phyloP scores from a whole-genome alignment of 1,284 basidiomycete species.

The Phlebopus sp. region DNA sequence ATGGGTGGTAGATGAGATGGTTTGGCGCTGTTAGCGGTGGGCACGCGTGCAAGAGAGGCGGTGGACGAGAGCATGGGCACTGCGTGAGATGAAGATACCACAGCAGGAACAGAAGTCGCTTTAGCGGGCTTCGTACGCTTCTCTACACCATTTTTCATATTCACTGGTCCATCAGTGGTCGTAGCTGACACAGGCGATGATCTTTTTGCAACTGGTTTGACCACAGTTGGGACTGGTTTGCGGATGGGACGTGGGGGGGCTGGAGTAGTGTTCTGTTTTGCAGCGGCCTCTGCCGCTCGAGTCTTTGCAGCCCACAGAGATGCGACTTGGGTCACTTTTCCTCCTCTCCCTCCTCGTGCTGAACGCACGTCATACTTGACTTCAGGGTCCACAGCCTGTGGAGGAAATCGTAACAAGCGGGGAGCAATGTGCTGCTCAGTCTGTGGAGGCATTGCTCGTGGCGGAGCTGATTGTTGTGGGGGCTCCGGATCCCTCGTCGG shows the following conservation, averaged over 20 bases:
- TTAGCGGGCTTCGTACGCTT: conserved; percentile 23
- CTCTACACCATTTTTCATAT: conserved; percentile 5
- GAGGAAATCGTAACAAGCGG: conserved; percentile 34
- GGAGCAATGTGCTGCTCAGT: conserved; percentile 10
- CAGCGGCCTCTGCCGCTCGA: conserved; percentile 3
- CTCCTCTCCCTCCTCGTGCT: conserved; percentile 75
- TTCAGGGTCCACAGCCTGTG: conserved; percentile 41
- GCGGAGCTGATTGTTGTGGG: background rate
- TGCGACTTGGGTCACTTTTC: conserved; percentile 70
- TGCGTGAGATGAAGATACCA: conserved; percentile 66
- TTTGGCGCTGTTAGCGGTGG: conserved; percentile 19
- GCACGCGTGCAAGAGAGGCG: conserved; percentile 63
- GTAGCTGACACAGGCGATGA: conserved; percentile 6
- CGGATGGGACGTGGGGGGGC: conserved; percentile 8
- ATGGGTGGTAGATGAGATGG: conserved; percentile 28
- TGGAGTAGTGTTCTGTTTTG: conserved; percentile 11
- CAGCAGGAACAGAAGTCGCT: conserved; percentile 53
- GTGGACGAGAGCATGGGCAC: conserved; percentile 68
- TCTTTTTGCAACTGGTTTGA: conserved; percentile 8
- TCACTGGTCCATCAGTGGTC: background rate
- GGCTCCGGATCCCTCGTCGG: conserved; percentile 14
- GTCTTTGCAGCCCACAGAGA: conserved; percentile 65
- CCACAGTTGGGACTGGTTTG: conserved; percentile 12
- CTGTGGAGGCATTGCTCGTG: background rate
- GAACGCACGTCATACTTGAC: conserved; percentile 72